Conservation (phyloP, 495 filamentous ascomycete species). For the Aspergillus diversus region DNA sequence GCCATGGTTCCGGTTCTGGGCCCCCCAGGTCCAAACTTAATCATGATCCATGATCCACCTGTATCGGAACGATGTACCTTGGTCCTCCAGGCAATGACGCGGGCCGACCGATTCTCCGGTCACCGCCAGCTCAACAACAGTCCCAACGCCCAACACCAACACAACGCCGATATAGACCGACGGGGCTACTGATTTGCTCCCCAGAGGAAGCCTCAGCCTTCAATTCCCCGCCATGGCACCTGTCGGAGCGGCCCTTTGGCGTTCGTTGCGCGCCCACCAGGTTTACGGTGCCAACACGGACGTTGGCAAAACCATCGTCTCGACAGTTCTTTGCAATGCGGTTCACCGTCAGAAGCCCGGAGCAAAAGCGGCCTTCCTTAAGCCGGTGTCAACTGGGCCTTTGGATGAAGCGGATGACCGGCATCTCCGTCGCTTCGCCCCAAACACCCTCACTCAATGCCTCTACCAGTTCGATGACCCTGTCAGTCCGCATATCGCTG, state of each 20-base stretch:
- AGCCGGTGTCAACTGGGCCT: slow-evolving; percentile 76
- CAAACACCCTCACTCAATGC: slow-evolving; percentile 55
- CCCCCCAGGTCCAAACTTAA: too few relatives aligned
- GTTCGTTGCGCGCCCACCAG: slow-evolving; percentile 64
- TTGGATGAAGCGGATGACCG: slow-evolving; percentile 66
- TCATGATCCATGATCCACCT: too few relatives aligned
- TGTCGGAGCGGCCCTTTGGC: slow-evolving; percentile 59
- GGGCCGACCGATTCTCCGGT: too few relatives aligned
- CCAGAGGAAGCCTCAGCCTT: background rate
- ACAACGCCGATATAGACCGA: too few relatives aligned
- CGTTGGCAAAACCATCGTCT: slow-evolving; percentile 78
- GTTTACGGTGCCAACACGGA: slow-evolving; percentile 81
- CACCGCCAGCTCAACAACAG: too few relatives aligned
- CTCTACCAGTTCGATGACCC: slow-evolving; percentile 72
- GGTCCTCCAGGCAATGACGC: too few relatives aligned
- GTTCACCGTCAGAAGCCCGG: slow-evolving; percentile 41
- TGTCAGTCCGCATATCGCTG: slow-evolving; percentile 75
- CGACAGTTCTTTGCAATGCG: slow-evolving; percentile 68
- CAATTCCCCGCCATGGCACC: slow-evolving; percentile 35
- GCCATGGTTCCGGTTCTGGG: too few relatives aligned
- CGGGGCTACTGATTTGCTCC: too few relatives aligned
- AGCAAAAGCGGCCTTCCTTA: slow-evolving; percentile 64
- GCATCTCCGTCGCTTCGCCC: slow-evolving; percentile 62
- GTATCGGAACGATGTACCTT: too few relatives aligned
- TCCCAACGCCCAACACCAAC: too few relatives aligned